A percentile compares a stretch with the other conserved stretches of the same genome.
Conservation (phyloP, 208 protist species). For the Trypanosoma melophagium region DNA sequence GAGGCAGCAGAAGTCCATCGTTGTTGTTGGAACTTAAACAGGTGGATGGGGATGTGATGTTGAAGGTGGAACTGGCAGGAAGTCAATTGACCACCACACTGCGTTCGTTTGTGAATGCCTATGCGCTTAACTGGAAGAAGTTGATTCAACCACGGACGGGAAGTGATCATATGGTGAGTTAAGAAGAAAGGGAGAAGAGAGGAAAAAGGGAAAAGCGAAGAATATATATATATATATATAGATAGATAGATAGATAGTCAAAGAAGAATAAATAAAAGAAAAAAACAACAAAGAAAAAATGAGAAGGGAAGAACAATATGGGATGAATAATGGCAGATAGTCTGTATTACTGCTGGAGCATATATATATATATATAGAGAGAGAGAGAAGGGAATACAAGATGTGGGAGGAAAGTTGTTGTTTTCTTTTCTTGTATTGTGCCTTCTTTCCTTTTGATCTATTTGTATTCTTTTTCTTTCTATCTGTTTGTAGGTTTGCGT, state of each 20-base stretch:
- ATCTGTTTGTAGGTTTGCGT: no score
- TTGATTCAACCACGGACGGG: conserved; percentile 74
- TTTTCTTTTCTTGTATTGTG: no score
- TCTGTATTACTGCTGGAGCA: no score
- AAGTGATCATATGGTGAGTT: conserved; percentile 65
- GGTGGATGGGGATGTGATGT: conserved; percentile 57
- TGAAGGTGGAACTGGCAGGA: conserved; percentile 62
- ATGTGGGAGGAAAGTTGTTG: no score
- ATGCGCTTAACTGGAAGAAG: conserved; percentile 87
- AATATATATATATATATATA: neutral
- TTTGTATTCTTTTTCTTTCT: no score
- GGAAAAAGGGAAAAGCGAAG: conserved; percentile 1
- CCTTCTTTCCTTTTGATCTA: no score
- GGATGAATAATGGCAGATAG: neutral
- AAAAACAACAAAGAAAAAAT: no score
- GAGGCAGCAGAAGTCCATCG: conserved; percentile 45
- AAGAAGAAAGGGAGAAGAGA: conserved; percentile 17
- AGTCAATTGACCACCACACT: conserved; percentile 52
- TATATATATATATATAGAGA: no score
- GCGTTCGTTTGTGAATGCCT: conserved; percentile 70
- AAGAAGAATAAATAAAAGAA: neutral
- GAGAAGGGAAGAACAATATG: neutral
- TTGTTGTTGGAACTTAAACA: conserved; percentile 61
- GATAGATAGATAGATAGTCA: neutral
- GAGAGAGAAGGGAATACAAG: no score